Evolutionary conservation across 1,284 basidiomycete genomes (phyloP).

Genomic region (Apiotrichum laibachii): DNA sequence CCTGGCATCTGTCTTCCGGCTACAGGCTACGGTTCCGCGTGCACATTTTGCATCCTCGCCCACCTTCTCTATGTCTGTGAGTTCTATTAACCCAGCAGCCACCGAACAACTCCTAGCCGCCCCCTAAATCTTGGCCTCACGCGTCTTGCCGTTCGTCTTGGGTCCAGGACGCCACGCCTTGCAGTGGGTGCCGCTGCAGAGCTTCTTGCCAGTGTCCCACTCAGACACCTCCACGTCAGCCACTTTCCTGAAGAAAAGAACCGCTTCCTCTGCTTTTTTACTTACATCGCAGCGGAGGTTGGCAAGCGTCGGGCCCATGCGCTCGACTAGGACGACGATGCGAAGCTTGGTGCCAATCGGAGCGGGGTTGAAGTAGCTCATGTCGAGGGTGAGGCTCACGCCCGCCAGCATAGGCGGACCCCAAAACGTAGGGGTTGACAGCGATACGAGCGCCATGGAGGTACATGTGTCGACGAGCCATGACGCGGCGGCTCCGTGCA

Average conservation of each 20-base stretch:
- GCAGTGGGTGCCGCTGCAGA: conserved; percentile 27
- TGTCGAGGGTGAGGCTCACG: conserved; percentile 36
- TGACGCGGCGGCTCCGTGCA: conserved; percentile 42
- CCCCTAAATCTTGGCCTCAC: conserved; percentile 1
- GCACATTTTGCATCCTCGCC: too few species aligned
- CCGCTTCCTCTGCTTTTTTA: background rate
- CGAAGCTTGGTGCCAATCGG: conserved; percentile 18
- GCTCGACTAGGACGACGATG: conserved; percentile 18
- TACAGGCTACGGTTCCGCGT: too few species aligned
- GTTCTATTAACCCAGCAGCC: too few species aligned
- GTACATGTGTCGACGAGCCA: conserved; percentile 36
- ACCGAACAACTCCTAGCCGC: too few species aligned
- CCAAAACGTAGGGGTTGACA: conserved; percentile 42
- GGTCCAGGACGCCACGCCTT: conserved; percentile 28
- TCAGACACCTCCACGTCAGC: conserved; percentile 13
- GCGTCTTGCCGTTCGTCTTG: background rate
- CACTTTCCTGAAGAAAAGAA: too few species aligned
- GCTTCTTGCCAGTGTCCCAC: conserved; percentile 22
- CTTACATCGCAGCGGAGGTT: conserved; percentile 24
- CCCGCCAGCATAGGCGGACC: conserved; percentile 38
- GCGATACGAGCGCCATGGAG: conserved; percentile 8
- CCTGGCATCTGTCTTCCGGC: too few species aligned
- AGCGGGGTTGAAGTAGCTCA: conserved; percentile 34
- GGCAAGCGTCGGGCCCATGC: conserved; percentile 14
- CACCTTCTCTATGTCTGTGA: too few species aligned